Percentiles rank a stretch among this genome's conserved stretches.
Evolutionary conservation across 2,329 filamentous ascomycete genomes (phyloP).

Genomic region (Ascochyta koolunga): DNA sequence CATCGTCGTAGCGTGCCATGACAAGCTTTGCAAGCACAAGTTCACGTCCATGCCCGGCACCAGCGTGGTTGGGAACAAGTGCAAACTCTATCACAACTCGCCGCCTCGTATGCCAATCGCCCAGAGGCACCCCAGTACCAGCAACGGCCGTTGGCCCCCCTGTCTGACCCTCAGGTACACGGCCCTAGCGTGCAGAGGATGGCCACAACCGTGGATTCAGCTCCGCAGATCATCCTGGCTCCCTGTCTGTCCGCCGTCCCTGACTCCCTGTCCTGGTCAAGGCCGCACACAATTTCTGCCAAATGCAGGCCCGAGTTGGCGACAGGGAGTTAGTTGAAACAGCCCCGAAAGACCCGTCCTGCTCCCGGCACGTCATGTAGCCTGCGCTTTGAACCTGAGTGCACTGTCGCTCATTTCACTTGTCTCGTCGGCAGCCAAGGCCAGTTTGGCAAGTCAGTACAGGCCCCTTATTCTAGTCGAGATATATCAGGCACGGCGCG

Average conservation of each 20-base stretch:
- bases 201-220: conserved; percentile 34
- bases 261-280: not conserved
- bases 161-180: conserved; percentile 29
- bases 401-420: conserved; percentile 48
- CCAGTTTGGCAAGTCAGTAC: conserved; percentile 38
- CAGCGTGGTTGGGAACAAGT: not conserved
- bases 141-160: conserved; percentile 28
- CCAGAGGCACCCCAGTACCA: conserved; percentile 14
- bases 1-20: too few species aligned
- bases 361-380: conserved; percentile 49
- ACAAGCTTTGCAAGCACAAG: too few species aligned
- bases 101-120: conserved; percentile 8
- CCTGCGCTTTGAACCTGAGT: conserved; percentile 44
- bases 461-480: conserved; percentile 35
- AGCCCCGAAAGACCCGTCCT: conserved; percentile 46
- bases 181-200: conserved; percentile 19
- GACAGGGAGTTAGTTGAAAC: conserved; percentile 46
- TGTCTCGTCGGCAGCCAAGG: conserved; percentile 48
- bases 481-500: conserved; percentile 42
- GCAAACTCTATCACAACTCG: conserved; percentile 1
- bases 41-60: too few species aligned
- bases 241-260: conserved; percentile 15
- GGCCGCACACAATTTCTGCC: conserved; percentile 32
- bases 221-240: conserved; percentile 38
- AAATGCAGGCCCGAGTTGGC: conserved; percentile 30